A percentile compares a stretch with the other conserved stretches of the same genome.
phyloP scores from a whole-genome alignment of 352 stramenopile species.

The Phytophthora fragariae region DNA sequence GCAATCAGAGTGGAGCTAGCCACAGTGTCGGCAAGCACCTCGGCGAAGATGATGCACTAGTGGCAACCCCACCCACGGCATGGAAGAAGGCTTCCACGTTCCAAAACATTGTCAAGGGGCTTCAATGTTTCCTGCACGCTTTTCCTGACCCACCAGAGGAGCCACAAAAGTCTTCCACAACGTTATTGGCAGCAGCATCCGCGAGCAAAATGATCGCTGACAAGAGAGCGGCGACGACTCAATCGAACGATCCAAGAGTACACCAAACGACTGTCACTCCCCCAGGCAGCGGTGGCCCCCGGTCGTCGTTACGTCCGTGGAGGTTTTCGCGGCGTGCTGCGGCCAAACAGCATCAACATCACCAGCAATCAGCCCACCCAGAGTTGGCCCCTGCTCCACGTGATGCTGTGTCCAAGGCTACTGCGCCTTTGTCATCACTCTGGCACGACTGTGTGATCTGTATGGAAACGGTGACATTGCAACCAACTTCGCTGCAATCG shows the following conservation, averaged over 20 bases:
- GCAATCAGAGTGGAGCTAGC: slow-evolving; percentile 18
- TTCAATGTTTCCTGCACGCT: slow-evolving; percentile 74
- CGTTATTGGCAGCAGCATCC: neutral
- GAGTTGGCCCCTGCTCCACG: neutral
- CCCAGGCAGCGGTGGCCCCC: slow-evolving; percentile 10
- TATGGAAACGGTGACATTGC: slow-evolving; percentile 64
- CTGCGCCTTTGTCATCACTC: slow-evolving; percentile 28
- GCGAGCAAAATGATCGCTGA: slow-evolving; percentile 2
- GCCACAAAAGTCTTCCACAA: neutral
- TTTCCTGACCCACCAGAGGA: slow-evolving; percentile 55
- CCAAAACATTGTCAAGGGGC: slow-evolving; percentile 84
- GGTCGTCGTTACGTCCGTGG: slow-evolving; percentile 10
- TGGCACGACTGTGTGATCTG: slow-evolving; percentile 58
- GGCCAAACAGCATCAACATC: slow-evolving; percentile 25
- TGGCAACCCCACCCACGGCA: slow-evolving; percentile 22
- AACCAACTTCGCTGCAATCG: slow-evolving; percentile 66
- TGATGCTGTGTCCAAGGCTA: slow-evolving; percentile 15
- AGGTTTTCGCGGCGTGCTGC: slow-evolving; percentile 26
- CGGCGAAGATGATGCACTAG: slow-evolving; percentile 29
- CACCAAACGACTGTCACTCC: neutral
- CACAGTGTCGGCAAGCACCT: slow-evolving; percentile 29
- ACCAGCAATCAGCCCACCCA: slow-evolving; percentile 13
- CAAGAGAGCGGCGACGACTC: slow-evolving; percentile 1
- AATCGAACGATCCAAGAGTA: slow-evolving; percentile 16
- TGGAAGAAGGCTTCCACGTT: slow-evolving; percentile 57